Percentiles rank a stretch among this genome's conserved stretches.
Conservation (phyloP, 352 stramenopile genomes). For the Phytophthora melonis region DNA sequence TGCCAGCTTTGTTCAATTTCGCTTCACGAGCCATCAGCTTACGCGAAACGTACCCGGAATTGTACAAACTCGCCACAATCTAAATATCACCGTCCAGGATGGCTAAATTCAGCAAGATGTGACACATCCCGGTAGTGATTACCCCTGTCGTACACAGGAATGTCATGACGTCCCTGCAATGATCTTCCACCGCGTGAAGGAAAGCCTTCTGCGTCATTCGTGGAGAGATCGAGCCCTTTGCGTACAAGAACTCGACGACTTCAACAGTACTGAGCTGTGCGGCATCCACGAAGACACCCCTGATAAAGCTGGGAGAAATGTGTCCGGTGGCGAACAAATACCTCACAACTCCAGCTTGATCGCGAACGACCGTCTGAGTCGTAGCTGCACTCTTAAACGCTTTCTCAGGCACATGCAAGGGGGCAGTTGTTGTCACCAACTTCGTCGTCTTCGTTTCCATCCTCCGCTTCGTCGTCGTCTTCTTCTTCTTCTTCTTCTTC, state of each 20-base stretch:
- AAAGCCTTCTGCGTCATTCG: too few species aligned
- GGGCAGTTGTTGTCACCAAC: background rate
- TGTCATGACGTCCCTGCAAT: background rate
- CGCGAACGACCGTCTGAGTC: background rate
- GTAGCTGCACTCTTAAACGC: background rate
- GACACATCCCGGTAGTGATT: too few species aligned
- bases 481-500: background rate
- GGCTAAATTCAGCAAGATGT: too few species aligned
- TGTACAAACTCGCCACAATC: background rate
- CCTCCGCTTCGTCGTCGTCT: too few species aligned
- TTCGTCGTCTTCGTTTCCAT: background rate
- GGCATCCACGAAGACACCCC: background rate
- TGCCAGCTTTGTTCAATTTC: background rate
- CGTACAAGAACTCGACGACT: constrained; percentile 3
- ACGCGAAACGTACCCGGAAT: background rate
- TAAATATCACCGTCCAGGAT: background rate
- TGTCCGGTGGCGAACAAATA: background rate
- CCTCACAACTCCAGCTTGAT: background rate
- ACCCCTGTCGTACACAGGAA: too few species aligned
- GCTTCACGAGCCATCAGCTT: background rate
- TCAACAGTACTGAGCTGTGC: background rate
- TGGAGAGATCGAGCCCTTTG: constrained; percentile 1
- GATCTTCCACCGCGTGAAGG: background rate
- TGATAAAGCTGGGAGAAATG: constrained; percentile 1
- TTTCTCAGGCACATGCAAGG: background rate